Evolutionary conservation across 2,329 filamentous ascomycete species (phyloP).

Genomic region (Cladosporium velox): DNA sequence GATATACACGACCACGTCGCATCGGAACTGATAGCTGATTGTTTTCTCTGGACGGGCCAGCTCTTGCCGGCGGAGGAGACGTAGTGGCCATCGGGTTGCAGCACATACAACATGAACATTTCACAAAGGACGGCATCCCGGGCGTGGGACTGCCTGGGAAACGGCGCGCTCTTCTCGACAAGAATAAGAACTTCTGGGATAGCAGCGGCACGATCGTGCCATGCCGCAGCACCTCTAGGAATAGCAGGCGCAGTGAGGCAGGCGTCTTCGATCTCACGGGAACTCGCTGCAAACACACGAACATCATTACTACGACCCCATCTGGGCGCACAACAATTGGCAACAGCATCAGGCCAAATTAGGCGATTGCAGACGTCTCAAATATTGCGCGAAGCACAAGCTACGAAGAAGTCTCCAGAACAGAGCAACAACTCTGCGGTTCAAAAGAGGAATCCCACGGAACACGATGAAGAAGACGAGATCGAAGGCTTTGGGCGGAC

Average conservation of each 20-base stretch:
- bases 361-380: constrained; percentile 22
- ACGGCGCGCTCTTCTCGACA: constrained; percentile 38
- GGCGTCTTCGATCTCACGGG: constrained; percentile 7
- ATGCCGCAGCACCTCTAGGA: constrained; percentile 14
- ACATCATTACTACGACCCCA: background rate
- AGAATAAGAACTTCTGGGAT: constrained; percentile 31
- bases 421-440: background rate
- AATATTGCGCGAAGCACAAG: constrained; percentile 23
- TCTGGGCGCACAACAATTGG: background rate
- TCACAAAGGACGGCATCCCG: constrained; percentile 26
- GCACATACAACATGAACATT: background rate
- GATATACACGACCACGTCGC: background rate
- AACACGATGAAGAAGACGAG: constrained; percentile 51
- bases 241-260: constrained; percentile 8
- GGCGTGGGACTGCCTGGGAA: constrained; percentile 39
- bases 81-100: background rate
- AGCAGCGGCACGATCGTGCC: background rate
- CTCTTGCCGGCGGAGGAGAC: background rate
- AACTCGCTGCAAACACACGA: background rate
- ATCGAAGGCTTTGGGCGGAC: constrained; percentile 68
- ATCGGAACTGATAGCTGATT: constrained; percentile 10
- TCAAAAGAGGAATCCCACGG: constrained; percentile 29
- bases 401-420: constrained; percentile 18
- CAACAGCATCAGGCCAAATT: background rate
- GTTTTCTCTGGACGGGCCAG: background rate